A percentile compares a stretch with the other conserved stretches of the same genome.
These are phyloP conservation scores for Eutrema salsugineum DNA, from an alignment of 441 rosid genomes.

Conservation along the genomic window DNA sequence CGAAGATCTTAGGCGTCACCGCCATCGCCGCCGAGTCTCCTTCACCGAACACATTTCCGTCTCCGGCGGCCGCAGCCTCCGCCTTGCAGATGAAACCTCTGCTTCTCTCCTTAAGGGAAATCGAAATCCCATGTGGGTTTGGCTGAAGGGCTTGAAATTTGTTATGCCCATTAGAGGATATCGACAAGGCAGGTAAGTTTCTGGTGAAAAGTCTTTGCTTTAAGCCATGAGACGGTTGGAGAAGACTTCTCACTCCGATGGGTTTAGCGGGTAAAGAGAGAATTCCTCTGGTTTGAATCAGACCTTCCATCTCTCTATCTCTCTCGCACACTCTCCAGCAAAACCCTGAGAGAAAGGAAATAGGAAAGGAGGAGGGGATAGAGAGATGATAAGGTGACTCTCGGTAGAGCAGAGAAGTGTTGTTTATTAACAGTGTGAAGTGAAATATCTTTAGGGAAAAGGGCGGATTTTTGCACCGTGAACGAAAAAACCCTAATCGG, in stretches of 20 bases:
- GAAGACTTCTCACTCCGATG: constrained; percentile 35
- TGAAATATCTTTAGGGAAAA: background rate
- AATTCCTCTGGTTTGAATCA: constrained; percentile 62
- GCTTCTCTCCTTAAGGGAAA: constrained; percentile 32
- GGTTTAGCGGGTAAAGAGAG: constrained; percentile 69
- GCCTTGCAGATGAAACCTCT: constrained; percentile 59
- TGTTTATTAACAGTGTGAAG: background rate
- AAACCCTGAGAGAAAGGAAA: background rate
- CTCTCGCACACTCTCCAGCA: constrained; percentile 4
- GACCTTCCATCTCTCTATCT: constrained; percentile 55
- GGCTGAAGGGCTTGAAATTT: constrained; percentile 29
- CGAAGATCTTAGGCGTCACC: constrained; percentile 51
- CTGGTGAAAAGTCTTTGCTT: constrained; percentile 58
- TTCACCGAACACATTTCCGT: constrained; percentile 39
- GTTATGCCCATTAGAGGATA: constrained; percentile 48
- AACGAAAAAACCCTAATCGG: constrained; percentile 11
- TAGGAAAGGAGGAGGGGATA: background rate
- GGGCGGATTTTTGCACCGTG: background rate
- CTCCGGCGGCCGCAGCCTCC: constrained; percentile 68
- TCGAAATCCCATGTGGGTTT: constrained; percentile 20
- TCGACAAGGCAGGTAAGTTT: constrained; percentile 35
- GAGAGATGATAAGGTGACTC: constrained; percentile 20
- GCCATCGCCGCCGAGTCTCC: background rate
- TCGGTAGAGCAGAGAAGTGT: background rate
- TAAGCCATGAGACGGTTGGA: constrained; percentile 55